A percentile compares a stretch with the other conserved stretches of the same genome.
phyloP scores from a whole-genome alignment of 169 alveolate species.

The Perkinsus olseni region DNA sequence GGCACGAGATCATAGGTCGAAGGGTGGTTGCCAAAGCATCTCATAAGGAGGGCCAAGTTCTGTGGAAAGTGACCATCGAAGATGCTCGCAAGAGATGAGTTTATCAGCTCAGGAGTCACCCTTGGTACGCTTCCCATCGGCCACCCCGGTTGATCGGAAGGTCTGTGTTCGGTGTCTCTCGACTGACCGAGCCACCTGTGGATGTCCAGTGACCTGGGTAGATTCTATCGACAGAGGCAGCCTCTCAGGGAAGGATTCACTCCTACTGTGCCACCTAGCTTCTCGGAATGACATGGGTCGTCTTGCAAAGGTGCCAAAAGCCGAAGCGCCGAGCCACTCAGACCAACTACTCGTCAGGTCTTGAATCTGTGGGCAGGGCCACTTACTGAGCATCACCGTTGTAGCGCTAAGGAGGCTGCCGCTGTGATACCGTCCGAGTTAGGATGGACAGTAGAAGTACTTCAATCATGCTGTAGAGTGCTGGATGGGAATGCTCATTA shows the following conservation, averaged over 20 bases:
- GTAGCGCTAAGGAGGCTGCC: not conserved
- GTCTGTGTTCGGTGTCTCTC: not conserved
- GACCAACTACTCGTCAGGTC: not conserved
- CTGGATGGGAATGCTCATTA: not conserved
- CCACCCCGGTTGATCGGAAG: not conserved
- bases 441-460: not conserved
- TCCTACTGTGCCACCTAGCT: not conserved
- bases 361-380: not conserved
- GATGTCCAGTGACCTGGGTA: not conserved
- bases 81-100: not conserved
- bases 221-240: not conserved
- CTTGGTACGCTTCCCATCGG: not conserved
- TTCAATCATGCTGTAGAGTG: not conserved
- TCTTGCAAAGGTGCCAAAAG: not conserved
- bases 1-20: too few relatives aligned
- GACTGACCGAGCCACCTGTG: not conserved
- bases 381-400: not conserved
- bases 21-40: too few relatives aligned
- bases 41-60: not conserved
- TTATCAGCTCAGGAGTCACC: not conserved
- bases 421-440: not conserved
- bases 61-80: not conserved
- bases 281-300: not conserved
- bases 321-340: too few relatives aligned
- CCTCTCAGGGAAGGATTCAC: not conserved